A percentile compares a stretch with the other conserved stretches of the same genome.
Evolutionary conservation across 192 early-diverging fungal species (phyloP).

Genomic region (Mortierella hygrophila): DNA sequence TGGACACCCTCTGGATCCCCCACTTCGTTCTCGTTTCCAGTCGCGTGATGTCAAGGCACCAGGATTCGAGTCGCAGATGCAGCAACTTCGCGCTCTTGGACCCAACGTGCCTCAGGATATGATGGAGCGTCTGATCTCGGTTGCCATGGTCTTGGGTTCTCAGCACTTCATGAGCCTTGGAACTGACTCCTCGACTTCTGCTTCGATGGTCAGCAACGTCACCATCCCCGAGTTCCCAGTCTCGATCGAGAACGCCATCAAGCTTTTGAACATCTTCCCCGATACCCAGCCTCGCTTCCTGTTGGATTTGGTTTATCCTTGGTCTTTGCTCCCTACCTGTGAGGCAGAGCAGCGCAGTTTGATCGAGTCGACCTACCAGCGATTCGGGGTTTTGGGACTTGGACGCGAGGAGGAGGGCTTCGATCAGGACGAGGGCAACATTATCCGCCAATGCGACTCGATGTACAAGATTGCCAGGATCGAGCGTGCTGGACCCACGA

Average conservation of each 20-base stretch:
- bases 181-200: conserved; percentile 39
- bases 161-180: conserved; percentile 51
- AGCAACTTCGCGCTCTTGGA: conserved; percentile 59
- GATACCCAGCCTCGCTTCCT: conserved; percentile 64
- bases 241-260: conserved; percentile 62
- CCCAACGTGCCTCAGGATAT: conserved; percentile 58
- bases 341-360: conserved; percentile 69
- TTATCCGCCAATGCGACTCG: conserved; percentile 58
- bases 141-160: conserved; percentile 67
- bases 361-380: conserved; percentile 71
- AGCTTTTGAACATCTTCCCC: conserved; percentile 58
- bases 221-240: conserved; percentile 74
- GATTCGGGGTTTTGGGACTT: conserved; percentile 64
- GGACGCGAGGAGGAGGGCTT: conserved; percentile 59
- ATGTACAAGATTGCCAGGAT: conserved; percentile 59
- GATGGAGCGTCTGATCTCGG: conserved; percentile 68
- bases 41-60: conserved; percentile 72
- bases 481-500: conserved; percentile 26
- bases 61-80: conserved; percentile 64
- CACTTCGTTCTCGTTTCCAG: conserved; percentile 85
- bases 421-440: conserved; percentile 34
- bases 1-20: conserved; percentile 82
- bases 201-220: conserved; percentile 54
- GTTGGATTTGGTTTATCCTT: conserved; percentile 73
- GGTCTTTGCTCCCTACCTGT: conserved; percentile 68